Base-by-base conservation (phyloP, 139 green algal species). In the Trebouxia sp. region DNA sequence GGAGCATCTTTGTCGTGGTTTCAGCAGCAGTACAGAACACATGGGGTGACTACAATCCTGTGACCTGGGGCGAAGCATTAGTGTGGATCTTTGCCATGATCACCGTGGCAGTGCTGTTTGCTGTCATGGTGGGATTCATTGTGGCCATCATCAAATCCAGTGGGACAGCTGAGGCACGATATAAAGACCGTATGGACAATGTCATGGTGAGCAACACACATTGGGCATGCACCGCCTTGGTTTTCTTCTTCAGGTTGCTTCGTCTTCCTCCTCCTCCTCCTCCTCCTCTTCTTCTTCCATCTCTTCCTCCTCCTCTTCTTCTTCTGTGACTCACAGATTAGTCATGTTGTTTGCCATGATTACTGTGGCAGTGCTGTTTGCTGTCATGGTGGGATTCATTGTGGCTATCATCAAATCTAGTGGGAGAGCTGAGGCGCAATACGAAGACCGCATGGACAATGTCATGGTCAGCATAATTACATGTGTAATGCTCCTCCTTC, bases 41-140 rank as follows among this genome's bases (percentile, higher is more conserved):
- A 10, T 83, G 78, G 22, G 79, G 79, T 38, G 26, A 32, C 14
- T 83, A 75, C 67, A 72, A 72, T 28, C 79, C 79, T 17, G n/a
- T 79, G 38, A 83, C 79, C 14, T 83, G 79, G 79, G 66, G 66
- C 0, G 79, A 83, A 38, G 67, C 65, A 28, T 38, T 83, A 41
- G 79, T 83, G 3, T 83, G 66, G 66, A 48, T 78, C 26, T 55
- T 83, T 62, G 50, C 17, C 3, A 83, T 83, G 79, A 66, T 83
- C 12, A n/a, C 37, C 11, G 55, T 66, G 55, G 55, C 55, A 66
- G 55, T 66, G 17, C 30, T 76, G 65, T 77, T 82, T 65, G 62
- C 62, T 26, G 62, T 58, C 42, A 58, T 78, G n/a, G 45, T 55
- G 3, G 69, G 69, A 9, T 78, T 78, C 42, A 78, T 78, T 32